Base-by-base conservation (phyloP, 768 basidiomycete species). In the Suillus tomentosus region DNA sequence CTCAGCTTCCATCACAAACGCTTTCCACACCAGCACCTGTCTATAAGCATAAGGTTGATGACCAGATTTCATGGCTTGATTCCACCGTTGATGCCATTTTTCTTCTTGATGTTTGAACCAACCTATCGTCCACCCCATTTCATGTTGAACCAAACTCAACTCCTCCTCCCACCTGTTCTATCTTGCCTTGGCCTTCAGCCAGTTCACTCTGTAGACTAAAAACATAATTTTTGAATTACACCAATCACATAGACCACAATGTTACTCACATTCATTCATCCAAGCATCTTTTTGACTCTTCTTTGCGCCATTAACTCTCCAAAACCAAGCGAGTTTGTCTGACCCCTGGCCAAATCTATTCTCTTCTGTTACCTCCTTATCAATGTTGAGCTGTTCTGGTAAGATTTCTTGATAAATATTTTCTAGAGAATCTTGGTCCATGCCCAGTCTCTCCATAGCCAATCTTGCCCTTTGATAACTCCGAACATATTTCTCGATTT, bases 121-220 rank as follows among this genome's bases (percentile, higher is more conserved):
- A 27, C 40, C 14, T 11, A 64, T 19, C 0, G 68, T 64, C 71
- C 71, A 72, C 7, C 62, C 19, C 67, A 72, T 70, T 53, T 71
- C 67, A 56, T 70, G 60, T 57, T 36, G 45, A 9, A 70, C 50
- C 39, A 68, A 19, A n/a, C 37, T 51, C 11, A 66, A 17, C 60
- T 71, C 69, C 48, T 72, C 69, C 14, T 60, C 40, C 71, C 71
- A 72, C 60, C 67, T 22, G 19, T 68, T 24, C 11, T 42, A 59
- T 43, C 62, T 65, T 22, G 70, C 71, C 60, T 61, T 68, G n/a
- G 71, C 69, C 47, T 63, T 63, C 27, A 63, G 45, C 62, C 62
- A 63, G n/a, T 42, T 63, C 17, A 63, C 54, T 27, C 62, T 17
- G 36, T 56, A 63, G 22, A 63, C 62, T 63, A 43, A 59, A 42